phyloP scores from a whole-genome alignment of 2,329 filamentous ascomycete genomes.

The Metarhizium robertsii region DNA sequence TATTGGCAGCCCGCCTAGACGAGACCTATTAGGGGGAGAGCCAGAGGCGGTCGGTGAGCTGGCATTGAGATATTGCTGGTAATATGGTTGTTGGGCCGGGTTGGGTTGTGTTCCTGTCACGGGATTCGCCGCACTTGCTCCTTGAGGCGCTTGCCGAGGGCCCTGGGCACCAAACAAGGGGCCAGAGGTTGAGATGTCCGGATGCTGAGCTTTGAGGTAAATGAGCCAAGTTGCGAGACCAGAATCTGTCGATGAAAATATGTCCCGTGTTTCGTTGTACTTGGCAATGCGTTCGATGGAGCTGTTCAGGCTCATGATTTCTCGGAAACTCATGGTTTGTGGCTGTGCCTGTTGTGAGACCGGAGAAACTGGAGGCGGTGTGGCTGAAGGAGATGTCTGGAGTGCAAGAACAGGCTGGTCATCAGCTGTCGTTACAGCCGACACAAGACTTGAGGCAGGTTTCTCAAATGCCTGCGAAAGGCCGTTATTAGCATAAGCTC shows the following conservation, averaged over 20 bases:
- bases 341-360: constrained; percentile 8
- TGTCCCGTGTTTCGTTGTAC: constrained; percentile 62
- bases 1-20: constrained; percentile 24
- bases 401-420: constrained; percentile 24
- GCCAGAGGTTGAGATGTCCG: constrained; percentile 23
- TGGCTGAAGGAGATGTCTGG: background rate
- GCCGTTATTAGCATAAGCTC: constrained; percentile 15
- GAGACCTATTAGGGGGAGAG: constrained; percentile 25
- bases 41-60: constrained; percentile 17
- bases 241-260: constrained; percentile 64
- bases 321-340: constrained; percentile 53
- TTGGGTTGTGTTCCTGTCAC: constrained; percentile 12
- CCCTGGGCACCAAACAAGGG: constrained; percentile 16
- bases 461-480: constrained; percentile 29
- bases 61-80: constrained; percentile 47
- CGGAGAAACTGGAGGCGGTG: constrained; percentile 9
- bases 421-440: constrained; percentile 28
- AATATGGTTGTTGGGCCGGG: constrained; percentile 37
- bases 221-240: constrained; percentile 56
- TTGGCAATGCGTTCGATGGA: constrained; percentile 60
- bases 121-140: constrained; percentile 12
- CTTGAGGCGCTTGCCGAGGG: constrained; percentile 9
- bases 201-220: constrained; percentile 33
- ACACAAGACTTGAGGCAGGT: constrained; percentile 22
- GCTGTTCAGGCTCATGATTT: constrained; percentile 64